phyloP scores from a whole-genome alignment of 2,329 filamentous ascomycete genomes.

The Aureobasidium leucospermi region DNA sequence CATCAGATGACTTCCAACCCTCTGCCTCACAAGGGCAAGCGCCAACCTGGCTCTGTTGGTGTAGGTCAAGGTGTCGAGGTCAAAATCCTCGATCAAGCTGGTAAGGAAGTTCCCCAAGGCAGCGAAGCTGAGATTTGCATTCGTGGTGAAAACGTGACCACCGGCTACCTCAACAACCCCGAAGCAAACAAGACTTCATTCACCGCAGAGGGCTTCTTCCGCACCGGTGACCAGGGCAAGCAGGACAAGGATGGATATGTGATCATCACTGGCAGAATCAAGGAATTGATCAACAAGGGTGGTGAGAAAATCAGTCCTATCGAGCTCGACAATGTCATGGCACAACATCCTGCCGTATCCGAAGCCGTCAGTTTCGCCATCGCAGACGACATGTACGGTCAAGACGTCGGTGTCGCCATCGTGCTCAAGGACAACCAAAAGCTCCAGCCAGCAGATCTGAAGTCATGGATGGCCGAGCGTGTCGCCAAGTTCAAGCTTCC shows the following conservation, averaged over 20 bases:
- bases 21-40: conserved; percentile 56
- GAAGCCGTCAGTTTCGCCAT: conserved; percentile 82
- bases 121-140: conserved; percentile 77
- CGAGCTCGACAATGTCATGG: conserved; percentile 75
- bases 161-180: conserved; percentile 77
- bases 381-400: conserved; percentile 73
- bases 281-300: conserved; percentile 86
- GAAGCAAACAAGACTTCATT: conserved; percentile 68
- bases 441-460: conserved; percentile 53
- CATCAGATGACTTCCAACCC: conserved; percentile 72
- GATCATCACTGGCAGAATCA: conserved; percentile 83
- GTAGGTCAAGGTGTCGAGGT: conserved; percentile 78
- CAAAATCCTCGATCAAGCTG: conserved; percentile 64
- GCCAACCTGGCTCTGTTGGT: conserved; percentile 75
- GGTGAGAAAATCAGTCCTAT: conserved; percentile 87
- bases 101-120: conserved; percentile 61
- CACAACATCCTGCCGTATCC: conserved; percentile 62
- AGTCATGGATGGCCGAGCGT: conserved; percentile 59
- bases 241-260: conserved; percentile 74
- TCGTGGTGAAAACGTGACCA: conserved; percentile 72
- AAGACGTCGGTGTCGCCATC: conserved; percentile 71
- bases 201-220: conserved; percentile 71
- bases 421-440: conserved; percentile 60
- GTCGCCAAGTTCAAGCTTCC: conserved; percentile 80
- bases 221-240: conserved; percentile 81